Conservation (phyloP, 2,329 filamentous ascomycete genomes). For the Ophiostoma sp. region DNA sequence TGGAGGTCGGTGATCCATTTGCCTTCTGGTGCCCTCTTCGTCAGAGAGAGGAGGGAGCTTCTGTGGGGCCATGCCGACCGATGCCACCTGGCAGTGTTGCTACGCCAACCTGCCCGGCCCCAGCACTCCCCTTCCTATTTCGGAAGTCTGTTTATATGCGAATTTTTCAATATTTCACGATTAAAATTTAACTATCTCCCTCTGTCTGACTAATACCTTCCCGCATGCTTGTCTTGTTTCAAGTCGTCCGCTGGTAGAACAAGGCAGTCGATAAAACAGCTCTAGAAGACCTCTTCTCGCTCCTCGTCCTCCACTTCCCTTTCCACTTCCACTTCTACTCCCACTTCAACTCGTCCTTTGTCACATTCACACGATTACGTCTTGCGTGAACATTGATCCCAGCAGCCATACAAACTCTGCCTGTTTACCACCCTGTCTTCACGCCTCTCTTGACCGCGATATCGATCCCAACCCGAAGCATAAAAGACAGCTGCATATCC, state of each 20-base stretch:
- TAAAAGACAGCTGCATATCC: too few species aligned
- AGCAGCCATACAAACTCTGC: too few species aligned
- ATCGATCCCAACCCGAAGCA: too few species aligned
- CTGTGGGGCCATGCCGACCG: slow-evolving; percentile 12
- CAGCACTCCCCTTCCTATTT: slow-evolving; percentile 12
- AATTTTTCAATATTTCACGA: slow-evolving; percentile 2
- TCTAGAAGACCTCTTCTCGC: neutral
- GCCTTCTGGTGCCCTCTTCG: neutral
- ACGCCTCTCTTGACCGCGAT: too few species aligned
- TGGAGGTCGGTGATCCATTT: slow-evolving; percentile 11
- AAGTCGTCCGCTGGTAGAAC: neutral
- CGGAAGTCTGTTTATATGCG: slow-evolving; percentile 24
- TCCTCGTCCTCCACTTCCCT: neutral
- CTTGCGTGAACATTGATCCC: too few species aligned
- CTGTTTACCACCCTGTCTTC: too few species aligned
- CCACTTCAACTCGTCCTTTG: neutral
- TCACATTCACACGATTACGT: neutral
- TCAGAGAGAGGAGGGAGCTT: neutral
- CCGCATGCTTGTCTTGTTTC: neutral
- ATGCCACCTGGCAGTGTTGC: slow-evolving; percentile 24
- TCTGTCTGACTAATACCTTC: neutral
- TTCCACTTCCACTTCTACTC: neutral
- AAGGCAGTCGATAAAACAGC: neutral
- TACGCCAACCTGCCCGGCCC: slow-evolving; percentile 17
- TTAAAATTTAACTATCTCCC: neutral